phyloP scores from a whole-genome alignment of 257 asterid genomes.

The Hygrophila difformis region DNA sequence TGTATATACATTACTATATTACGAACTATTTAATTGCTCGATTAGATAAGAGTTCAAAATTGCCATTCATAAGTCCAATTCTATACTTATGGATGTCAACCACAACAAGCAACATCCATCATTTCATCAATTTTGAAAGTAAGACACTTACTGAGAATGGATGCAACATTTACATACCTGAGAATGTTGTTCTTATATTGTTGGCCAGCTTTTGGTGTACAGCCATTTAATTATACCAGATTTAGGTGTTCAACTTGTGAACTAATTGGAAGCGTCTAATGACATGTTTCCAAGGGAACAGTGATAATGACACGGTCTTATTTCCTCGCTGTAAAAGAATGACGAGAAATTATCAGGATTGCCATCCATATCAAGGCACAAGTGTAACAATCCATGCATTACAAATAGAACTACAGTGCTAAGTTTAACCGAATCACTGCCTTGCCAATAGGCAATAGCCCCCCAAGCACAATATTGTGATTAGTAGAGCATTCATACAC shows the following conservation, averaged over 20 bases:
- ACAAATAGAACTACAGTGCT: conserved; percentile 9
- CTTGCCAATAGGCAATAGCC: conserved; percentile 99
- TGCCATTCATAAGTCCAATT: no score
- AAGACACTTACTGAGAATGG: no score
- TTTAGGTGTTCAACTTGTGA: conserved; percentile 6
- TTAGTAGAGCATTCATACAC: conserved; percentile 97
- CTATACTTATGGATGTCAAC: no score
- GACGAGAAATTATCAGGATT: not conserved
- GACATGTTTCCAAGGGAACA: not conserved
- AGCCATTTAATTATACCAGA: no score
- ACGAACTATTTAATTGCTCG: no score
- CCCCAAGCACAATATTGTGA: conserved; percentile 90
- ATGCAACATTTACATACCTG: no score
- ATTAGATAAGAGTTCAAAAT: no score
- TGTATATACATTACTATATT: no score
- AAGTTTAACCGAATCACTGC: conserved; percentile 30
- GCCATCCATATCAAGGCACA: conserved; percentile 7
- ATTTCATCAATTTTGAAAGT: no score
- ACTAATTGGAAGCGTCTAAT: not conserved
- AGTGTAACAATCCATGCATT: not conserved
- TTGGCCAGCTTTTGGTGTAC: no score
- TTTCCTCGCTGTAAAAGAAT: not conserved
- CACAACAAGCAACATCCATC: no score
- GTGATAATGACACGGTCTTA: not conserved
- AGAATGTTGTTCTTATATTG: no score